Base-by-base conservation (phyloP, 495 filamentous ascomycete genomes). In the Aspergillus ellipticus region DNA sequence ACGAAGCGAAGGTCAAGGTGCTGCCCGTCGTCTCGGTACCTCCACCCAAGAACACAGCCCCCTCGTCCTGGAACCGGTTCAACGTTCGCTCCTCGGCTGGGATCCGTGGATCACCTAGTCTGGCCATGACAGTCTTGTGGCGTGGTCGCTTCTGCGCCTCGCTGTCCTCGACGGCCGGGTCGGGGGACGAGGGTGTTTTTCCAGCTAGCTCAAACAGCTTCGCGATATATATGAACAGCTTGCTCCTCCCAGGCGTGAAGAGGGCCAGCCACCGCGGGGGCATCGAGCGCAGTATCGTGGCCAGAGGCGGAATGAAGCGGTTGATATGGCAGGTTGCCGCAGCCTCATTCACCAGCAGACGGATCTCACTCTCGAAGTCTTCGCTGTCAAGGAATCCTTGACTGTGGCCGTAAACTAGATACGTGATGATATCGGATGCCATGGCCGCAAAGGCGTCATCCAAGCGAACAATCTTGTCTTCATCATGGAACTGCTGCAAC, bases 21-120 rank as follows among this genome's bases (percentile, higher is more conserved):
- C 61, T 46, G 16, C 54, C 57, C 7, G 76, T 74, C 0, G 79
- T 79, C 55, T 73, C 74, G 0, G 77, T 73, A 0, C 77, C 77
- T 2, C 76, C 78, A 6, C 58, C 61, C 7, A 76, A 60, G 7
- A 80, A 47, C 19, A 67, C 62, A 9, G 64, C 46, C 11, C 64
- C 70, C 51, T 78, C 75, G 22, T 76, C 69, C 22, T 66, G 60
- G 11, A 81, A 61, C 0, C 76, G 66, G 29, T 62, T 39, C 4
- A 66, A 45, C 6, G 61, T 63, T 10, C 56, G 55, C 22, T 70
- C 70, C 4, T 57, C 9, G 0, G 55, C 45, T 1, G 69, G 69
- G n/a, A 72, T 41, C 0, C 45, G 49, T 13, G 67, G 60, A 24
- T 60, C 63, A 2, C 47, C 56, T 42, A 72, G 48, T n/a, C 53